Evolutionary conservation across 192 early-diverging fungal genomes (phyloP).

Genomic region (Backusella australiensis): DNA sequence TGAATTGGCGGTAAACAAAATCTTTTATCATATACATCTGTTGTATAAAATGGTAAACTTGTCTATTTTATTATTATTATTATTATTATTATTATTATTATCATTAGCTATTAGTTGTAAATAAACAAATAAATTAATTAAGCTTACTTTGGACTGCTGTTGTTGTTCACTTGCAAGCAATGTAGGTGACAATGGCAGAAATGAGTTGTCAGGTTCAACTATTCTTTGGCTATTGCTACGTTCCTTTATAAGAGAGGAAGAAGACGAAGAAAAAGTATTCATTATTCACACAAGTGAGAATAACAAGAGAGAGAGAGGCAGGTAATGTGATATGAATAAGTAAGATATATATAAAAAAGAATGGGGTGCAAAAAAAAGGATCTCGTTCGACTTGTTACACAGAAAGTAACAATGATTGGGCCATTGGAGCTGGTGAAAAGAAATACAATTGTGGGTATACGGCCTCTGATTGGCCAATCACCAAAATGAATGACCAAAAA

Average conservation of each 20-base stretch:
- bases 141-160: neutral
- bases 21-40: neutral
- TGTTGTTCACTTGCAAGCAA: neutral
- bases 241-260: neutral
- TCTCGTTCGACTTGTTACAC: neutral
- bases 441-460: neutral
- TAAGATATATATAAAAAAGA: neutral
- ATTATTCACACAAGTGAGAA: neutral
- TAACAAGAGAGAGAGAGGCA: neutral
- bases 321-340: neutral
- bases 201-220: neutral
- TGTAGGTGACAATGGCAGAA: neutral
- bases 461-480: neutral
- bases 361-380: neutral
- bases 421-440: neutral
- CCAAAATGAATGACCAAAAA: neutral
- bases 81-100: neutral
- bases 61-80: neutral
- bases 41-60: neutral
- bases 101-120: neutral
- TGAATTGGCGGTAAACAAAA: constrained; percentile 8
- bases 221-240: neutral
- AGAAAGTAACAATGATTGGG: neutral
- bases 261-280: neutral
- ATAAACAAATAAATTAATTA: neutral